Evolutionary conservation across 805 yeast genomes (phyloP), one percentile per base, ranked within the genome.

Genomic region (Pichia scutulata): DNA sequence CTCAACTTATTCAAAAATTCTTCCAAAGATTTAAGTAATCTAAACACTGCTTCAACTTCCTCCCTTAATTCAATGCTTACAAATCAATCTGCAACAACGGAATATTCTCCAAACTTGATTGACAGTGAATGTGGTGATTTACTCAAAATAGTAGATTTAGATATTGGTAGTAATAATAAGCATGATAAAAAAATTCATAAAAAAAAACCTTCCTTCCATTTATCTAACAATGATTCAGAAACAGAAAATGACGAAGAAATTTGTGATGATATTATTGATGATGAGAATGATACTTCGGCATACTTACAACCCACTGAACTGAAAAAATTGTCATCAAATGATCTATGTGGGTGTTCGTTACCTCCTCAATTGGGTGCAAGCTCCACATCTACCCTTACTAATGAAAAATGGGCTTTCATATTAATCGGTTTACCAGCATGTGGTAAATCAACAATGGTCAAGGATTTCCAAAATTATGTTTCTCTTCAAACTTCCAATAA

Each of bases 361-460:
- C 14, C 33, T 13, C 33, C 12, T 28, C n/a, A n/a, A n/a, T 28
- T n/a, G 3, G 12, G 14, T 8, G 14, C 12, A 28, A 28, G 6
- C 14, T 28, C 7, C 14, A 28, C 33, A 13, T 3, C 12, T 28
- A 30, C 47, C 2, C 41, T 41, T 4, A 44, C 43, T 46, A 46
- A 48, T 23, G 46, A 49, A 42, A 67, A 67, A 46, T 64, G 65
- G 64, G 59, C 63, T 9, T 57, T 67, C 8, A 62, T 68, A 39
- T 48, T 67, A 39, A 97, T 93, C 6, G 99, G 99, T 0, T 66
- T 85, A 14, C 98, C 98, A 0, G 98, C 97, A 0, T 76, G 97
- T 46, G 99, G 99, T 4, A 92, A 92, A 67, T 86, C 96, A 3
- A 63, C 70, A 1, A 60, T 66, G 41, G 60, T 65, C 1, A 54